These are phyloP conservation scores for Dactylellina cionopaga DNA, from an alignment of 2,329 filamentous ascomycete species.

Conservation along the genomic window DNA sequence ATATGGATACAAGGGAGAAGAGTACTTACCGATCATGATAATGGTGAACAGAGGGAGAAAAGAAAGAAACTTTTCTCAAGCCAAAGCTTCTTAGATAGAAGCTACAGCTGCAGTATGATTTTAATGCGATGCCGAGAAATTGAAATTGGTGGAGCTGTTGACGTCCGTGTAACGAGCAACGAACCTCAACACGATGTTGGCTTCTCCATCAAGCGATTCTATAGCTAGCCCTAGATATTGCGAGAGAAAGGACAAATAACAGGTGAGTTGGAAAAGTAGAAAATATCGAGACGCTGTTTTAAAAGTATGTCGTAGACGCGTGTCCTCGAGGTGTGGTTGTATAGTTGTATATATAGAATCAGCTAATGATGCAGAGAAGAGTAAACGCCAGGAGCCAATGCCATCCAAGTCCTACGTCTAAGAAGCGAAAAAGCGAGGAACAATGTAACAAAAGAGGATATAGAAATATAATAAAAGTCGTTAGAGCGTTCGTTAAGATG, in stretches of 20 bases:
- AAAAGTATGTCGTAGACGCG: too few species aligned
- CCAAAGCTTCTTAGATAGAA: neutral
- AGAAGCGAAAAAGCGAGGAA: constrained; percentile 5
- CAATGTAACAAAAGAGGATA: neutral
- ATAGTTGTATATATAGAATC: neutral
- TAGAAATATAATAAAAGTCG: constrained; percentile 14
- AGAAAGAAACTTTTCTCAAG: neutral
- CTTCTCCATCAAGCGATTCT: neutral
- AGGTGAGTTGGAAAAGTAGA: too few species aligned
- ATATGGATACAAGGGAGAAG: neutral
- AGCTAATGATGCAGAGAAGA: constrained; percentile 17
- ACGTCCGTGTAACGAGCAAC: constrained; percentile 15
- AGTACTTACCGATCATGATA: constrained; percentile 37
- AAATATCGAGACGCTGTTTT: too few species aligned
- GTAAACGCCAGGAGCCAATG: constrained; percentile 32
- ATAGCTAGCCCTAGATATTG: neutral
- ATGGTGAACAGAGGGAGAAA: too few species aligned
- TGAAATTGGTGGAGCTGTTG: constrained; percentile 3
- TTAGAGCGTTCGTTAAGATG: constrained; percentile 14
- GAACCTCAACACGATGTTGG: constrained; percentile 3
- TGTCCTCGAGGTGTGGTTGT: neutral
- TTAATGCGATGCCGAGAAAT: neutral
- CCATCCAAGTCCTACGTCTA: constrained; percentile 16
- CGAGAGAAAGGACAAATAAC: too few species aligned
- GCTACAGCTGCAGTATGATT: neutral